A percentile compares a stretch with the other conserved stretches of the same genome.
Conservation (phyloP, 257 asterid species). For the Perilla frutescens region DNA sequence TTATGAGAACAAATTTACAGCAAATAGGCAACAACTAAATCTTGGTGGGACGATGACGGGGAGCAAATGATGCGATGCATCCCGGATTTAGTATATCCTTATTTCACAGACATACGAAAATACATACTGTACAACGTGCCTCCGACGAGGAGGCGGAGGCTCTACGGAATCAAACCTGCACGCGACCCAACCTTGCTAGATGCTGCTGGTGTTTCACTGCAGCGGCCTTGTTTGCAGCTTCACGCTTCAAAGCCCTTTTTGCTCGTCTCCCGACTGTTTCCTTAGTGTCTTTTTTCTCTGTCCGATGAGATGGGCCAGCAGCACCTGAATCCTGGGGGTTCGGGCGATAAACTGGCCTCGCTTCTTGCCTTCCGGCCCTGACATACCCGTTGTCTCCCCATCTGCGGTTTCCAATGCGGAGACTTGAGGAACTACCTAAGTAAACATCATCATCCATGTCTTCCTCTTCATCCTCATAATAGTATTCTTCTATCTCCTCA, state of each 20-base stretch:
- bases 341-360: conserved; percentile 56
- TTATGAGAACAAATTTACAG: conserved; percentile 35
- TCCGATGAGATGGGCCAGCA: conserved; percentile 66
- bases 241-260: conserved; percentile 78
- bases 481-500: conserved; percentile 61
- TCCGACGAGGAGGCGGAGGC: neutral
- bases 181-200: conserved; percentile 68
- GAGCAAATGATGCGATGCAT: conserved; percentile 21
- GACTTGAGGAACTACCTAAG: conserved; percentile 58
- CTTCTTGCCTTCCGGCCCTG: conserved; percentile 90
- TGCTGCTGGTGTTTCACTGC: conserved; percentile 79
- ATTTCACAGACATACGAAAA: conserved; percentile 15
- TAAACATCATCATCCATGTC: conserved; percentile 62
- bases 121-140: conserved; percentile 41
- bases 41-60: conserved; percentile 17
- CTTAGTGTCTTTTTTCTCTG: conserved; percentile 48
- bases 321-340: conserved; percentile 47
- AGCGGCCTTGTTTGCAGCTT: conserved; percentile 86
- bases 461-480: conserved; percentile 62
- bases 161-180: conserved; percentile 26
- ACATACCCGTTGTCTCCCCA: conserved; percentile 95
- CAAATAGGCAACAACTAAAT: conserved; percentile 26
- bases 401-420: conserved; percentile 83
- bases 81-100: conserved; percentile 37
- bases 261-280: conserved; percentile 71